phyloP scores from a whole-genome alignment of 2,329 filamentous ascomycete species.

The Neofusicoccum ribis region DNA sequence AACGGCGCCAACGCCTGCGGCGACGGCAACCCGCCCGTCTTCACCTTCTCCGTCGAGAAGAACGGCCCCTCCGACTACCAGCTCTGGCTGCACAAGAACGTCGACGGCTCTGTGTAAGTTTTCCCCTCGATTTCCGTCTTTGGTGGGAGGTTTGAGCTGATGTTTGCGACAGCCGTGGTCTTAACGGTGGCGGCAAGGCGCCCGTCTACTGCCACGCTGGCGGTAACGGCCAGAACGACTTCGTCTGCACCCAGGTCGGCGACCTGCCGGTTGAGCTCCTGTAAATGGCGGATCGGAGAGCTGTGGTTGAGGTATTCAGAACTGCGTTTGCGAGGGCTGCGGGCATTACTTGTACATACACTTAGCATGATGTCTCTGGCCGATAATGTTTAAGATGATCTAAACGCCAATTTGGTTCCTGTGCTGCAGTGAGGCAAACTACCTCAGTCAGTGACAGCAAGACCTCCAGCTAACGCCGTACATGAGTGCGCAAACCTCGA shows the following conservation, averaged over 20 bases:
- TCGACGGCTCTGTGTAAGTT: constrained; percentile 4
- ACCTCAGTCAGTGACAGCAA: no score
- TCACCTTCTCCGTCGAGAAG: constrained; percentile 4
- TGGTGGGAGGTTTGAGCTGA: background rate
- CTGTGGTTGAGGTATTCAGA: no score
- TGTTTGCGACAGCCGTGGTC: background rate
- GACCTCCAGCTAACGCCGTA: no score
- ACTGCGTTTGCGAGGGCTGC: background rate
- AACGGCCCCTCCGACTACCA: background rate
- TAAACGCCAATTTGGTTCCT: background rate
- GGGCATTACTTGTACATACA: background rate
- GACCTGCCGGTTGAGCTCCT: background rate
- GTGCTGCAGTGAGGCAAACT: no score
- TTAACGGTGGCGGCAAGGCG: background rate
- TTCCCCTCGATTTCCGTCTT: background rate
- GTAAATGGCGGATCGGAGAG: background rate
- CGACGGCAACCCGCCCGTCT: background rate
- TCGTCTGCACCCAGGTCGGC: background rate
- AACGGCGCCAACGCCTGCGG: background rate
- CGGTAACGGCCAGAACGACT: background rate
- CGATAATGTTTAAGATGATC: background rate
- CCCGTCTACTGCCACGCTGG: constrained; percentile 1
- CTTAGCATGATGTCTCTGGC: background rate
- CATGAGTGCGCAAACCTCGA: no score
- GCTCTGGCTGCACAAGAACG: background rate